phyloP scores from a whole-genome alignment of 2,329 filamentous ascomycete genomes.

The Cadophora malorum region DNA sequence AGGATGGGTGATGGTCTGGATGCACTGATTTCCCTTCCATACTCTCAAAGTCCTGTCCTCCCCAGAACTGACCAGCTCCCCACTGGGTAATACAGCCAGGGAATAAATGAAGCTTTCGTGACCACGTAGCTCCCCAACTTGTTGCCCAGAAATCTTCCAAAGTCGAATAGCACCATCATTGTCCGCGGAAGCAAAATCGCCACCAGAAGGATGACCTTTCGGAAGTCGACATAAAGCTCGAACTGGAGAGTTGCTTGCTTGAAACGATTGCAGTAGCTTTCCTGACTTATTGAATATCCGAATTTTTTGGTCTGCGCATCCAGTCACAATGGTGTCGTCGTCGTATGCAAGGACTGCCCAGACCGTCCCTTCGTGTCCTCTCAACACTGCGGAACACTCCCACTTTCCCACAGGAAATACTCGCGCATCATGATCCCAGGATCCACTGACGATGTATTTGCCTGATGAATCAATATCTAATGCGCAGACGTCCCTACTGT shows the following conservation, averaged over 20 bases:
- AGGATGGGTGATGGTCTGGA: constrained; percentile 96
- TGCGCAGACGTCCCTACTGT: constrained; percentile 86
- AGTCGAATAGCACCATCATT: constrained; percentile 90
- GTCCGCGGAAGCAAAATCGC: constrained; percentile 92
- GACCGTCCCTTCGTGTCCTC: constrained; percentile 81
- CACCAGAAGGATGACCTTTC: constrained; percentile 75
- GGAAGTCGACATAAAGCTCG: constrained; percentile 88
- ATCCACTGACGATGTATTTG: constrained; percentile 82
- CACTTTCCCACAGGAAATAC: constrained; percentile 88
- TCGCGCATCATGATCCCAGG: constrained; percentile 90
- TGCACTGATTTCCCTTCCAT: constrained; percentile 82
- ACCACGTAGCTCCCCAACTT: constrained; percentile 79
- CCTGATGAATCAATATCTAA: constrained; percentile 79
- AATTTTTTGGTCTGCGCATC: constrained; percentile 88
- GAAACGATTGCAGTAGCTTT: constrained; percentile 67
- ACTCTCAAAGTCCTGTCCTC: constrained; percentile 93
- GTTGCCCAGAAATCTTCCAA: constrained; percentile 81
- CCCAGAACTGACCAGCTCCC: constrained; percentile 87
- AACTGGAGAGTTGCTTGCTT: constrained; percentile 81
- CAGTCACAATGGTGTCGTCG: constrained; percentile 82
- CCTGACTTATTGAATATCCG: constrained; percentile 77
- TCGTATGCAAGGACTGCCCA: constrained; percentile 92
- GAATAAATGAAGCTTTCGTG: constrained; percentile 97
- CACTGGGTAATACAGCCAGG: constrained; percentile 76
- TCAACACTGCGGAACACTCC: constrained; percentile 75